Evolutionary conservation across 2,329 filamentous ascomycete genomes (phyloP).

Genomic region (Xylariaceae sp.): DNA sequence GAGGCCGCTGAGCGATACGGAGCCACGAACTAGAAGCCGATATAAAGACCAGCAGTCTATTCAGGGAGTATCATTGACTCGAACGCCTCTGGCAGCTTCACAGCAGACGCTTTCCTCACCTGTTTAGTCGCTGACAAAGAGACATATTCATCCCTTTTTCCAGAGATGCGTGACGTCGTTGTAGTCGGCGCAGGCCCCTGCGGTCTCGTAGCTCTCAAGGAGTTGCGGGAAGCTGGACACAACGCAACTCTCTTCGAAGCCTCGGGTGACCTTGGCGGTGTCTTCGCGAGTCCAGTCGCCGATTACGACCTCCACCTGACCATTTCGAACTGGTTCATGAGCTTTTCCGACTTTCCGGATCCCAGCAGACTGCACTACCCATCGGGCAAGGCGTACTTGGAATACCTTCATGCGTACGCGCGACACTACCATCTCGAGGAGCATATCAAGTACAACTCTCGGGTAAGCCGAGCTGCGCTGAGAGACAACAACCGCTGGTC

Average conservation of each 20-base stretch:
- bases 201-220: background rate
- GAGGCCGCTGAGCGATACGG: no score
- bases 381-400: background rate
- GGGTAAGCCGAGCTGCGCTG: background rate
- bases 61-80: no score
- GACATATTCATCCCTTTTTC: background rate
- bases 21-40: no score
- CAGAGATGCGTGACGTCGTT: background rate
- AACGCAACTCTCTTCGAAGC: background rate
- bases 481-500: background rate
- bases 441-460: background rate
- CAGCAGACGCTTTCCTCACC: background rate
- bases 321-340: background rate
- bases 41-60: no score
- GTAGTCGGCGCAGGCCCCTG: background rate
- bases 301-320: background rate
- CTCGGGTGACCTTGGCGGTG: background rate
- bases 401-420: background rate
- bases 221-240: background rate
- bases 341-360: background rate
- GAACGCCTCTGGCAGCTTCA: background rate
- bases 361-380: background rate
- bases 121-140: background rate
- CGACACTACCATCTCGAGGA: background rate
- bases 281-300: background rate